Evolutionary conservation across 108 stramenopile genomes (phyloP).

Genomic region (Fragilariopsis cylindrus): DNA sequence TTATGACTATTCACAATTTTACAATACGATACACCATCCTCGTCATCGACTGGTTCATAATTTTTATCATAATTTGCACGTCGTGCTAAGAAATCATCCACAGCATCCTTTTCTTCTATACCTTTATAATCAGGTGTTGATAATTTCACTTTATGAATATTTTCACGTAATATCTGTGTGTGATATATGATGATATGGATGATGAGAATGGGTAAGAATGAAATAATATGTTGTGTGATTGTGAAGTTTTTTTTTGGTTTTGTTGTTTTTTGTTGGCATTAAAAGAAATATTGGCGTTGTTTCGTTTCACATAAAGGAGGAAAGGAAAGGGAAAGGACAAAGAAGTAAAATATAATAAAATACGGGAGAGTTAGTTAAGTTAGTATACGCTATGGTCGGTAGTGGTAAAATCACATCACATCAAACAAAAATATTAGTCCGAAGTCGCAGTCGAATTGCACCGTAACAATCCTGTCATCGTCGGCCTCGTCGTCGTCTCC

Average conservation of each 20-base stretch:
- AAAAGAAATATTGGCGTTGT: no score
- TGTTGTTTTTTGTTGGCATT: not conserved
- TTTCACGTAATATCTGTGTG: conserved; percentile 68
- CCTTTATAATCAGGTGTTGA: conserved; percentile 88
- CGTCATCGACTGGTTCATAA: conserved; percentile 89
- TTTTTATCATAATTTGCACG: conserved; percentile 81
- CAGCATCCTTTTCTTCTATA: conserved; percentile 70
- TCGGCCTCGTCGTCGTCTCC: no score
- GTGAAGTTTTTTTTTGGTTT: not conserved
- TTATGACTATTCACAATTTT: conserved; percentile 86
- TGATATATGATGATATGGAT: not conserved
- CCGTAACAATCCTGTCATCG: no score
- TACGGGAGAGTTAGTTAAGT: no score
- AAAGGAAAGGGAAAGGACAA: no score
- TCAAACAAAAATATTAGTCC: no score
- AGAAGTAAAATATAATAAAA: no score
- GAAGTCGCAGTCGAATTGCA: no score
- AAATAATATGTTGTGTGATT: not conserved
- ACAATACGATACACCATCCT: conserved; percentile 69
- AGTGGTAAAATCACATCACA: no score
- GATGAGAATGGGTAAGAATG: no score
- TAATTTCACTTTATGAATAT: conserved; percentile 88
- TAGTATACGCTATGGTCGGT: no score
- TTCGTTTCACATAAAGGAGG: no score
- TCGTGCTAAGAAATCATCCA: conserved; percentile 83